Base-by-base conservation (phyloP, 2,329 filamentous ascomycete species). In the Rhexocercosporidium sp. region DNA sequence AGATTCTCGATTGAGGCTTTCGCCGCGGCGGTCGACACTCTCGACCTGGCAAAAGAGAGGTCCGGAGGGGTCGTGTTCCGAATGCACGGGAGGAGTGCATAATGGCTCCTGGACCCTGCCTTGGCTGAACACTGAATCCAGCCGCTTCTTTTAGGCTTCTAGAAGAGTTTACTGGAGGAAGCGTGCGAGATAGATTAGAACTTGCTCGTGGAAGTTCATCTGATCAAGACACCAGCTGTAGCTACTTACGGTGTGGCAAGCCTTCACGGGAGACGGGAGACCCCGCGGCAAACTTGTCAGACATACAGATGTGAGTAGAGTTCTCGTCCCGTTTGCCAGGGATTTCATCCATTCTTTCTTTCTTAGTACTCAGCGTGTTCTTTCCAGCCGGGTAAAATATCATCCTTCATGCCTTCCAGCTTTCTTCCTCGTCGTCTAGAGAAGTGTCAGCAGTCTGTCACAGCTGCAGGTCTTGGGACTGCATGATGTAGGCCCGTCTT, bases 1-100 rank as follows among this genome's bases (percentile, higher is more conserved):
- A 46, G 29, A 27, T 27, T 9, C 9, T 12, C 20, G n/a, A n/a
- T 47, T 44, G n/a, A 20, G 44, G 12, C 4, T 25, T 22, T 20
- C n/a, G 54, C 11, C 41, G 16, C 31, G 20, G 34, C 34, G 22
- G 20, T 12, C 47, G 22, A 29, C 22, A 27, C 5, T 27, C 46
- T 49, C 7, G 6, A 8, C 14, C 29, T 25, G 27, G 22, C 8
- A 14, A 18, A 46, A 22, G 46, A 25, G 29, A 51, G 61, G 34
- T 46, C 27, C 61, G 61, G 61, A 57, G 37, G 61, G 51, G 49
- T 41, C 25, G 7, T 59, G 62, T 65, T 65, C 62, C 53, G 62
- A 20, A 65, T 31, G 44, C 22, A 41, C 62, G 62, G 59, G 22
- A 66, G n/a, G 49, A 51, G 34, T 62, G 64, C 64, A 66, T 62